Evolutionary conservation across 768 basidiomycete genomes (phyloP), one percentile per base, ranked within the genome.

Genomic region (Floccularia luteovirens): DNA sequence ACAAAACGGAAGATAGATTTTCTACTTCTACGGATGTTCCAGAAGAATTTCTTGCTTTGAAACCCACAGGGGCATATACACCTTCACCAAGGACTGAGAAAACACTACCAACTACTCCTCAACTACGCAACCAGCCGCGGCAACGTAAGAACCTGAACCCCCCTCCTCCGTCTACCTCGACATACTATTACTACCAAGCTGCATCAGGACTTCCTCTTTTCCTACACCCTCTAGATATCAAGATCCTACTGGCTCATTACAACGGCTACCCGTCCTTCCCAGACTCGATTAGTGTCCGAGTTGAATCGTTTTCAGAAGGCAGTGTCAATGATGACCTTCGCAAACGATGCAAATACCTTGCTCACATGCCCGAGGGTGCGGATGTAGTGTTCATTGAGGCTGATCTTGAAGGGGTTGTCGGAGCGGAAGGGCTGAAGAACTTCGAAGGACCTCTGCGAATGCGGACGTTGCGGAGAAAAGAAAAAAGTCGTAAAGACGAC

Each of bases 151-250:
- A 91, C 55, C 59, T 91, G 48, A 91, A 90, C 51, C 86, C 88
- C 1, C 87, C 86, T 2, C 87, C 89, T 2, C 87, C 84, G 13
- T 86, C 87, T 13, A 85, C 87, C 12, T 84, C 89, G 7, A 84
- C 90, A 6, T 99, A 94, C 63, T 92, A 86, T 56, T 99, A 86
- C 61, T 99, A 98, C 58, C 96, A 98, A 58, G 86, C 91, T 13
- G 79, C 90, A 0, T 87, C 89, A 1, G 96, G 96, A 10, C 70
- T 87, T 42, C 86, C 90, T 7, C 72, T 96, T 49, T 99, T 88
- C 69, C 77, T 99, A 8, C 91, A 96, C 53, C 94, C 94, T 2
- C 74, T 99, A 22, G 94, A 99, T 57, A 97, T 96, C 61, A 85
- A 82, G 61, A 90, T 96, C 45, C 71, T 99, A 19, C 69, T 92